Conservation (phyloP, 2,329 filamentous ascomycete species). For the Apiospora kogelbergensis region DNA sequence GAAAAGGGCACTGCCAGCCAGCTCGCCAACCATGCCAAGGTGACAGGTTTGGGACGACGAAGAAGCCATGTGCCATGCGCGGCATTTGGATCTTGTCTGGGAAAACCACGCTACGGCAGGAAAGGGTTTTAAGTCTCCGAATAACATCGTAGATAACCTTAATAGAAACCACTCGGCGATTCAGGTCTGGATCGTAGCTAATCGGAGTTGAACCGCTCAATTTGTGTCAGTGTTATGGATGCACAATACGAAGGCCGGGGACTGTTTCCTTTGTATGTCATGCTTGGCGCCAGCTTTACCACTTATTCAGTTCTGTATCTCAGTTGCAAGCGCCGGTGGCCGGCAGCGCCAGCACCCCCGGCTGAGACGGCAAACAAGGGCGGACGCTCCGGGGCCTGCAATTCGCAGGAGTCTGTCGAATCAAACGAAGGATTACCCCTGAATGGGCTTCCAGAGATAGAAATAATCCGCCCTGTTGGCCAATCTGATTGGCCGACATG, state of each 20-base stretch:
- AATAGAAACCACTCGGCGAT: not conserved
- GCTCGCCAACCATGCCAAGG: not conserved
- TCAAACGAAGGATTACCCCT: not conserved
- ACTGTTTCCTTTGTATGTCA: not conserved
- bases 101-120: not conserved
- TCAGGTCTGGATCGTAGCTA: not conserved
- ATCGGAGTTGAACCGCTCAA: not conserved
- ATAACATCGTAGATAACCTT: not conserved
- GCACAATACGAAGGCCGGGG: not conserved
- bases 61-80: not conserved
- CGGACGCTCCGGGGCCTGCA: not conserved
- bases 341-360: not conserved
- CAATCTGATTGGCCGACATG: not conserved
- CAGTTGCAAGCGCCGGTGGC: not conserved
- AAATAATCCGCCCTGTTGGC: not conserved
- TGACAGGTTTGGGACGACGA: not conserved
- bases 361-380: slow-evolving; percentile 1
- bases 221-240: not conserved
- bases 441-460: slow-evolving; percentile 1
- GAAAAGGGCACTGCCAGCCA: not conserved
- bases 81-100: not conserved
- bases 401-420: not conserved
- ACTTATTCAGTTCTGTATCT: not conserved
- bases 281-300: not conserved
- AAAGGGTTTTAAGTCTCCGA: not conserved